Evolutionary conservation across 1,284 basidiomycete species (phyloP), one percentile per base, ranked within the genome.

Genomic region (Tilletiopsis washingtonensis): DNA sequence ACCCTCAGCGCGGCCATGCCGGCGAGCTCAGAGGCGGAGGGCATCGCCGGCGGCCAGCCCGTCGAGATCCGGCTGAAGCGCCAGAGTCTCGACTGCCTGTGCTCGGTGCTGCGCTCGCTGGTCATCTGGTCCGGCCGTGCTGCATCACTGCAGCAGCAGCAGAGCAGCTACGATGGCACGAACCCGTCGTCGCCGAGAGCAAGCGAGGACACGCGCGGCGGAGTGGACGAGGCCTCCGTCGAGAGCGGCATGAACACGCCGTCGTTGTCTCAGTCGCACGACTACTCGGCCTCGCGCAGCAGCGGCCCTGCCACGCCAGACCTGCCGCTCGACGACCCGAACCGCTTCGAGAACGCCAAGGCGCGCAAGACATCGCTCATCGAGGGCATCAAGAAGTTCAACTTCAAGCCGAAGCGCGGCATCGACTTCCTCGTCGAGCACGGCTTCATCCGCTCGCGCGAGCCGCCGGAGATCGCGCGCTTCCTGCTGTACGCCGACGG

Each of bases 371-470:
- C 88, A 29, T 90, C 86, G 1, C 75, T 98, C 25, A 76, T 94
- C 40, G 94, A 98, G 71, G 96, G 93, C 25, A 88, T 99, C 74
- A 90, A 86, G 75, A 90, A 90, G 74, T 99, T 99, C 77, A 98
- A 98, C 76, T 91, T 86, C 77, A 98, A 97, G 76, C 91, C 94
- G 11, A 69, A 69, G 46, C 59, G 91, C 82, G 94, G 94, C 17
- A 81, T 99, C 44, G 80, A 87, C 75, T 96, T 88, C 72, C 79
- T 98, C 47, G 74, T 91, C 37, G 86, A 94, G 68, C 81, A 85
- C 40, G 91, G 90, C 4, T 93, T 97, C 71, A 91, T 99, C 57
- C 77, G 81, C 17, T 84, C 81, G 59, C 81, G 78, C 17, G 77
- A 81, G 14, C 88, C 94, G 1, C 76, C 79, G 50, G 87, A 91